phyloP scores from a whole-genome alignment of 2,329 filamentous ascomycete species.

The Trichoderma oligosporum region DNA sequence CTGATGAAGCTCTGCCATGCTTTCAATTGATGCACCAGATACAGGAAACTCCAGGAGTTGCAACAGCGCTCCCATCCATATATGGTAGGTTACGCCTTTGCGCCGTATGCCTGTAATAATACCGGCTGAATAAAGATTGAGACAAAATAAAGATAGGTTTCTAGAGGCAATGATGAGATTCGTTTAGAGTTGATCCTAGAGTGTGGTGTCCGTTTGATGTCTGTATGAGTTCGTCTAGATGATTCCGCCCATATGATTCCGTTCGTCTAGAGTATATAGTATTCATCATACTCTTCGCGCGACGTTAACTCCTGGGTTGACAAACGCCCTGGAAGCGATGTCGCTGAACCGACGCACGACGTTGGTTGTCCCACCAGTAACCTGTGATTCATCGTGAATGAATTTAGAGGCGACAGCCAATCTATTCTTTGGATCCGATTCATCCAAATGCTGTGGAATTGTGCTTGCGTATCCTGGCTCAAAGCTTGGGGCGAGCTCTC shows the following conservation, averaged over 20 bases:
- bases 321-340: slow-evolving; percentile 59
- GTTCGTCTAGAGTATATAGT: background rate
- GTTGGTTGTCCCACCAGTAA: slow-evolving; percentile 67
- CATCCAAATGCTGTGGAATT: slow-evolving; percentile 58
- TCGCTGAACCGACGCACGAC: slow-evolving; percentile 67
- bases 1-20: slow-evolving; percentile 33
- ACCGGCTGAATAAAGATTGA: background rate
- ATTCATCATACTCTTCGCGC: slow-evolving; percentile 28
- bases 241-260: too few relatives aligned
- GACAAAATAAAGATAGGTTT: background rate
- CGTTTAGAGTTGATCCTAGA: background rate
- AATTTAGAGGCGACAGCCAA: slow-evolving; percentile 68
- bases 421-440: slow-evolving; percentile 63
- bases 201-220: background rate
- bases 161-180: too few relatives aligned
- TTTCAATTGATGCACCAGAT: slow-evolving; percentile 27
- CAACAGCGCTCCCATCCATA: background rate
- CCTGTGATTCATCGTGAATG: slow-evolving; percentile 60
- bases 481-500: slow-evolving; percentile 66
- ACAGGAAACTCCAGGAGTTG: background rate
- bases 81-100: background rate
- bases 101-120: background rate
- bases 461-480: slow-evolving; percentile 55
- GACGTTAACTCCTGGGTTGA: slow-evolving; percentile 50
- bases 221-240: too few relatives aligned